Evolutionary conservation across 495 filamentous ascomycete genomes (phyloP), one percentile per base, ranked within the genome.

Genomic region (Daldinia vernicosa): DNA sequence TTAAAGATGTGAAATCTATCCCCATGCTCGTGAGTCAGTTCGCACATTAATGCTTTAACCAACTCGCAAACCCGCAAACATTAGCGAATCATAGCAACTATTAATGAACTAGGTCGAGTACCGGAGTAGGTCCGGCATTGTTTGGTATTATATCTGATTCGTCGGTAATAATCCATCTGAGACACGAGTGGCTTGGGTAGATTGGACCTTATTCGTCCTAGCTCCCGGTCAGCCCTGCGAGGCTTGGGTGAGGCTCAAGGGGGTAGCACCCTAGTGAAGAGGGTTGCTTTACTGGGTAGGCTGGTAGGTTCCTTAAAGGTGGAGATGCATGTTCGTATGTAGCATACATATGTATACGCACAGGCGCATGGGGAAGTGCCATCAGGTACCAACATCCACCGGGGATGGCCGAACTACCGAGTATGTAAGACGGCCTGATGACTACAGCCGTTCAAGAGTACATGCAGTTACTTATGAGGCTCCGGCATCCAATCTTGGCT

Each of bases 161-260:
- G 70, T 57, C 70, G 51, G 66, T 45, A 66, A 66, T 66, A 66
- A 53, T 63, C 65, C 55, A 69, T 73, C 39, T 47, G 60, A 69
- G 67, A 69, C 60, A 61, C 58, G 57, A 72, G 70, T 72, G 70
- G 70, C 61, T 47, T 61, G 11, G 6, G 28, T 4, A 43, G 70
- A 43, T 65, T 19, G 57, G 62, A 61, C 39, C 32, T 26, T 22
- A 73, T 73, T 73, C 70, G 70, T 40, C 37, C 35, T 54, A 33
- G 30, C 14, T 14, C 52, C 66, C 61, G 47, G 56, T 73, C 70
- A 73, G 70, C 70, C 70, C 70, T 73, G 70, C 60, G 51, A 73
- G 70, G 70, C 70, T 73, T 69, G 56, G 52, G 70, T 72, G 70
- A 73, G 70, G 70, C 70, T 73, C 70, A 72, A 72, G 61, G 66